Evolutionary conservation across 208 protist genomes (phyloP), one percentile per base, ranked within the genome.

Genomic region (Strigomonas culicis): DNA sequence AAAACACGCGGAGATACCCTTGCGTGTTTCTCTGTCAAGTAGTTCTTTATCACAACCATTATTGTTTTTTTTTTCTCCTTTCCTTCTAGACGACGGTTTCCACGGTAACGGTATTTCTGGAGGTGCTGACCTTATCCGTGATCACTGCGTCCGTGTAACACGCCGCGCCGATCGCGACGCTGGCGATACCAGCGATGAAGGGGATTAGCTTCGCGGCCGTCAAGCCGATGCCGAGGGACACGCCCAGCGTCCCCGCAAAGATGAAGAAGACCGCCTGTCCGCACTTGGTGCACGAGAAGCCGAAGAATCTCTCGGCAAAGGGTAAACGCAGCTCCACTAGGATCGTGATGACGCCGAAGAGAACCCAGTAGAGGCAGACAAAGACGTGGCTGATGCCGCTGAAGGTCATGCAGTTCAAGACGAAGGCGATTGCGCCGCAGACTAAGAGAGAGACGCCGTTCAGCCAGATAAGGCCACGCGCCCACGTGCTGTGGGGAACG

Each of bases 201-300:
- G 78, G 78, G 11, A 84, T 68, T 17, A 84, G 53, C 19, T 63
- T 43, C 22, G 36, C 69, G 2, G 69, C 66, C 28, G 50, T 59
- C 34, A 27, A 59, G 50, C 63, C 53, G 22, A 79, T 58, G 31
- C 79, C 76, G 47, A 85, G 76, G 1, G 70, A 78, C 51, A 85
- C 68, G 57, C 79, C 79, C 3, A 85, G 72, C 22, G 79, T 85
- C 13, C 79, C 79, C 4, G 65, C 74, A 55, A 85, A 85, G 46
- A 77, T 63, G 22, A 85, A 85, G 58, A 80, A 79, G 28, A 74
- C 30, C 0, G 62, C 75, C 28, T 76, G 27, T 10, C 79, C 79
- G n/a, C 51, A 59, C 36, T 74, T 64, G 22, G 70, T 68, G 59
- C 64, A 69, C 7, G 76, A 49, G 52, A 85, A 68, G 52, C 75